Percentiles rank a stretch among this genome's conserved stretches.
Conservation (phyloP, 306 rosid species). For the Oemleria cerasiformis region DNA sequence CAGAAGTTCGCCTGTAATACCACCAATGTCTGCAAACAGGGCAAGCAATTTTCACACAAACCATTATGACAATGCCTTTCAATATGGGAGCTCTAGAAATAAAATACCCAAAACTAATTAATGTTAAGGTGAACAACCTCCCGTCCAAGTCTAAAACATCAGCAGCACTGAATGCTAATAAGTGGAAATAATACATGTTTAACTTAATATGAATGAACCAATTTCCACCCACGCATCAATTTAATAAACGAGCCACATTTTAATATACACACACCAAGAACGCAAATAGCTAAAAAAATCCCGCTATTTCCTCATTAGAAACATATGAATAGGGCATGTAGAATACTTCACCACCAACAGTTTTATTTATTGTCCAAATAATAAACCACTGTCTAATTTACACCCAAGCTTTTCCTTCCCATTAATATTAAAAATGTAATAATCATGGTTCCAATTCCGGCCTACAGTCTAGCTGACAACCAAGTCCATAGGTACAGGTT, state of each 20-base stretch:
- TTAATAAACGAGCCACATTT: too few relatives aligned
- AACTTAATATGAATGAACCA: neutral
- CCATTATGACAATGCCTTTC: neutral
- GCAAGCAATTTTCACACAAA: constrained; percentile 5
- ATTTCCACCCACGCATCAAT: neutral
- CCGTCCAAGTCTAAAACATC: neutral
- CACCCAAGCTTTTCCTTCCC: neutral
- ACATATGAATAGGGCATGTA: neutral
- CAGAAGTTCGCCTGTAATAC: constrained; percentile 47
- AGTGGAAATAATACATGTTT: neutral
- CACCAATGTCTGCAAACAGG: constrained; percentile 44
- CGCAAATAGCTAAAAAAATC: neutral
- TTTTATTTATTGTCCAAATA: neutral
- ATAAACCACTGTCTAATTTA: too few relatives aligned
- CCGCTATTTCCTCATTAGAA: neutral
- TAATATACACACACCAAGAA: neutral
- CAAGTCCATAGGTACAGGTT: neutral
- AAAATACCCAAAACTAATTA: neutral
- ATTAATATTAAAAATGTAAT: neutral
- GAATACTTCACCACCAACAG: neutral
- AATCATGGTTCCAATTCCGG: neutral
- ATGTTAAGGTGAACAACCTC: neutral
- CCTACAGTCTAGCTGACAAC: neutral
- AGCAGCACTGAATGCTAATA: neutral
- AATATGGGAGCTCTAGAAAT: neutral